Conservation (phyloP, 192 early-diverging fungal species). For the Coemansia interrupta region DNA sequence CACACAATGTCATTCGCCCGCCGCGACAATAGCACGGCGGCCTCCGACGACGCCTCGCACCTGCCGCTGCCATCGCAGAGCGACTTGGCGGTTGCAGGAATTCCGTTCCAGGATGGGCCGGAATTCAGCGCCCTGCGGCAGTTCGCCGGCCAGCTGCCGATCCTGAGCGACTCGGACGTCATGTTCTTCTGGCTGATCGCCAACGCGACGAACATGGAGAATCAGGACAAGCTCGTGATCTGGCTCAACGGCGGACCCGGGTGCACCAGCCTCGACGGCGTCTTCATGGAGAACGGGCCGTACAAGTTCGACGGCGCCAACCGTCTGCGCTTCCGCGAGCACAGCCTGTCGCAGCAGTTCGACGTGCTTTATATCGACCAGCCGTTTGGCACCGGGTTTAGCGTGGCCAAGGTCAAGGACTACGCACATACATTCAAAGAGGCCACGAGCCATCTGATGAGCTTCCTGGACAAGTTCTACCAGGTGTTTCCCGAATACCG, state of each 20-base stretch:
- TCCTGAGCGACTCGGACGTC: slow-evolving; percentile 25
- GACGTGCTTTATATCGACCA: slow-evolving; percentile 62
- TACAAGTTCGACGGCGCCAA: slow-evolving; percentile 49
- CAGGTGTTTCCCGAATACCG: slow-evolving; percentile 55
- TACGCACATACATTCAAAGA: slow-evolving; percentile 38
- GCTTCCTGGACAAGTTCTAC: slow-evolving; percentile 60
- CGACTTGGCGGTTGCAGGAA: slow-evolving; percentile 17
- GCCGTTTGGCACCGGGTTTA: slow-evolving; percentile 64
- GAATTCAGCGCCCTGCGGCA: slow-evolving; percentile 33
- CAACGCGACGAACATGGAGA: slow-evolving; percentile 49
- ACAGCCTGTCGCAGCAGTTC: slow-evolving; percentile 47
- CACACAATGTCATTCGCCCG: background rate
- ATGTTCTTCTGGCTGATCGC: slow-evolving; percentile 56
- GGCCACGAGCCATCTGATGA: slow-evolving; percentile 46
- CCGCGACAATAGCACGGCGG: background rate
- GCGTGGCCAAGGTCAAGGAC: slow-evolving; percentile 10
- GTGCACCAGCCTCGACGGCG: slow-evolving; percentile 64
- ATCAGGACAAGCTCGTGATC: slow-evolving; percentile 53
- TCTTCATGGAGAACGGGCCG: slow-evolving; percentile 66
- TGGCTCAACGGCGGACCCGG: slow-evolving; percentile 68
- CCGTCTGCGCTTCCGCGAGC: slow-evolving; percentile 28
- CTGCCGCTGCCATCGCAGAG: slow-evolving; percentile 14
- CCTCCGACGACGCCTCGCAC: background rate
- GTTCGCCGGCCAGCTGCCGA: slow-evolving; percentile 47
- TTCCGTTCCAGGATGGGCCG: slow-evolving; percentile 39